phyloP scores from a whole-genome alignment of 2,329 filamentous ascomycete genomes.

The Claviceps sp. region DNA sequence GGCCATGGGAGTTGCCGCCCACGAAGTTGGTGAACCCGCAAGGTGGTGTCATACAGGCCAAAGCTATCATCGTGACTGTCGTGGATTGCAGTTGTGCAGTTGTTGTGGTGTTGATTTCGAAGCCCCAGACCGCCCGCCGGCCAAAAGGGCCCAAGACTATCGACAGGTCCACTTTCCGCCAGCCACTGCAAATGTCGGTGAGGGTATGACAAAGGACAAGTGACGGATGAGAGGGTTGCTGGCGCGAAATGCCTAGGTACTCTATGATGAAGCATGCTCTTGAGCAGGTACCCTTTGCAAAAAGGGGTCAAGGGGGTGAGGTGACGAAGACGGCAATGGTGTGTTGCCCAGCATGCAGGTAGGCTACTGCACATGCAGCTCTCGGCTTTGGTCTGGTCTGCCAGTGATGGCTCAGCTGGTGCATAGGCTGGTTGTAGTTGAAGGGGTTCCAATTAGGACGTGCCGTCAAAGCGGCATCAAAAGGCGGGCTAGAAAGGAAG shows the following conservation, averaged over 20 bases:
- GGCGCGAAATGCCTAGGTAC: no score
- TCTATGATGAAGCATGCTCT: not conserved
- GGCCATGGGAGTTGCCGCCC: not conserved
- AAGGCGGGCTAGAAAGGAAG: no score
- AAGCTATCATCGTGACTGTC: no score
- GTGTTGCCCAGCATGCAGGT: not conserved
- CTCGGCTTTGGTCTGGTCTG: no score
- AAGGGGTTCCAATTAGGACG: no score
- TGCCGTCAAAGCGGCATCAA: no score
- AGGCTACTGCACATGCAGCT: not conserved
- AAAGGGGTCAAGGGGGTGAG: not conserved
- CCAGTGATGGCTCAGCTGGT: not conserved
- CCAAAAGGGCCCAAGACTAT: not conserved
- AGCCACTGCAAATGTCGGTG: conserved; percentile 7
- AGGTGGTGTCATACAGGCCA: no score
- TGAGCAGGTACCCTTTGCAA: not conserved
- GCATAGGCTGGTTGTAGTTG: no score
- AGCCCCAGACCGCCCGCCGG: conserved; percentile 2
- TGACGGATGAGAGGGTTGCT: not conserved
- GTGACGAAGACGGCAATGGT: not conserved
- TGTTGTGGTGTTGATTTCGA: not conserved
- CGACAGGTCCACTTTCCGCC: conserved; percentile 2
- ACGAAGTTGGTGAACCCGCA: no score
- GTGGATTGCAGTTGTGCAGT: not conserved
- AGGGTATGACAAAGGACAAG: not conserved